Conservation (phyloP, 768 basidiomycete species). For the Gymnopilus junonius region DNA sequence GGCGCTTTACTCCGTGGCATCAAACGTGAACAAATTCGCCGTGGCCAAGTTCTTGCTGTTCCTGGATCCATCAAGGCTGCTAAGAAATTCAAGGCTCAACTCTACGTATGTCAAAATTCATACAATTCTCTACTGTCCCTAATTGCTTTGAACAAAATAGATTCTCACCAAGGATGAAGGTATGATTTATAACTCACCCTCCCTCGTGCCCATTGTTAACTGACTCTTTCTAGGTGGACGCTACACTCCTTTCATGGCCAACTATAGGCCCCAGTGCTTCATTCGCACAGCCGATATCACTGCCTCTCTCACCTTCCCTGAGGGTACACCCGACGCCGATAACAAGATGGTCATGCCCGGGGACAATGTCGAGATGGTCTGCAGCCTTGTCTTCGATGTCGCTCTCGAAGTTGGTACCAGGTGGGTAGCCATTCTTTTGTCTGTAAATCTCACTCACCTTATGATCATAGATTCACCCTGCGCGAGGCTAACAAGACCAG, state of each 20-base stretch:
- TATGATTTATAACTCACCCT: slow-evolving; percentile 10
- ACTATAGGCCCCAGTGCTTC: slow-evolving; percentile 96
- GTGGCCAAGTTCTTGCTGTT: slow-evolving; percentile 89
- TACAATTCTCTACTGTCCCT: background rate
- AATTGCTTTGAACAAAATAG: slow-evolving; percentile 35
- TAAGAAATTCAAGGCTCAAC: slow-evolving; percentile 92
- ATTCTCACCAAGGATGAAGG: slow-evolving; percentile 88
- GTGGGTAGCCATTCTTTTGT: slow-evolving; percentile 32
- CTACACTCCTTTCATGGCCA: slow-evolving; percentile 89
- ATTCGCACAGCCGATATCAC: slow-evolving; percentile 96
- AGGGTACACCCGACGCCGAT: slow-evolving; percentile 75
- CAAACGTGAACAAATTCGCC: slow-evolving; percentile 94
- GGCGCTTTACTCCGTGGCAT: slow-evolving; percentile 95
- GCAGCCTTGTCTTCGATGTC: slow-evolving; percentile 81
- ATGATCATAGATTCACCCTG: slow-evolving; percentile 70
- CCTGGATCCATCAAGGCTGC: slow-evolving; percentile 94
- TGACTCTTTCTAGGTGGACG: slow-evolving; percentile 58
- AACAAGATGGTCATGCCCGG: slow-evolving; percentile 99
- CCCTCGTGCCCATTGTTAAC: background rate
- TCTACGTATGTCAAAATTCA: slow-evolving; percentile 65
- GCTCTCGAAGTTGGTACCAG: slow-evolving; percentile 89
- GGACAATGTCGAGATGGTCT: slow-evolving; percentile 94
- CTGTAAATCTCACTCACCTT: slow-evolving; percentile 9
- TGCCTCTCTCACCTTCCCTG: slow-evolving; percentile 82
- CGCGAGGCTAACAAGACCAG: slow-evolving; percentile 95